Conservation (phyloP, 2,329 filamentous ascomycete species). For the Ophiosphaerella herpotricha region DNA sequence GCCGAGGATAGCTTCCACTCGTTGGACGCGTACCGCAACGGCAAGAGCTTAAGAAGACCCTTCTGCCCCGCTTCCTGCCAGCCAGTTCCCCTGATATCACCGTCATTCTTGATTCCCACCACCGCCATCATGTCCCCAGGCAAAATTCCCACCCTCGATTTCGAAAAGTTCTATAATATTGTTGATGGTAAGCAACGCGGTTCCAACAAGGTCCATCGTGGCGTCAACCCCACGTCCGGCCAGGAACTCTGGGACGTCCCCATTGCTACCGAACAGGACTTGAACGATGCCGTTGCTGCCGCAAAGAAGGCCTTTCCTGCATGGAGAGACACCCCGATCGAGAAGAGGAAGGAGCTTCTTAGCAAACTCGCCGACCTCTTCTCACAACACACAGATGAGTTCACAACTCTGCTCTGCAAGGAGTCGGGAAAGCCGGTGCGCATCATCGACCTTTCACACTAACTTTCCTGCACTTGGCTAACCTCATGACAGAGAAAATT, state of each 20-base stretch:
- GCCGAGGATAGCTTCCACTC: conserved; percentile 8
- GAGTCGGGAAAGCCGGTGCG: conserved; percentile 45
- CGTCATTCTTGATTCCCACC: not conserved
- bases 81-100: not conserved
- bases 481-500: conserved; percentile 42
- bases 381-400: conserved; percentile 34
- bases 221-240: conserved; percentile 58
- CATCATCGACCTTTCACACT: not conserved
- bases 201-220: conserved; percentile 50
- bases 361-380: conserved; percentile 32
- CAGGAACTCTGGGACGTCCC: conserved; percentile 58
- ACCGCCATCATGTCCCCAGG: conserved; percentile 50
- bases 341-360: conserved; percentile 41
- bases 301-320: conserved; percentile 54
- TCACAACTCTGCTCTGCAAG: conserved; percentile 39
- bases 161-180: conserved; percentile 57
- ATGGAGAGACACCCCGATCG: conserved; percentile 49
- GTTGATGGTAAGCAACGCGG: conserved; percentile 56
- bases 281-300: conserved; percentile 56
- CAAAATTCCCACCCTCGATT: conserved; percentile 47
- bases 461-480: conserved; percentile 1
- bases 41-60: conserved; percentile 4
- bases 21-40: not conserved
- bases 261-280: conserved; percentile 53
- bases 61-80: not conserved